phyloP scores from a whole-genome alignment of 805 yeast genomes.

The Sungouiozyma intestinalis region DNA sequence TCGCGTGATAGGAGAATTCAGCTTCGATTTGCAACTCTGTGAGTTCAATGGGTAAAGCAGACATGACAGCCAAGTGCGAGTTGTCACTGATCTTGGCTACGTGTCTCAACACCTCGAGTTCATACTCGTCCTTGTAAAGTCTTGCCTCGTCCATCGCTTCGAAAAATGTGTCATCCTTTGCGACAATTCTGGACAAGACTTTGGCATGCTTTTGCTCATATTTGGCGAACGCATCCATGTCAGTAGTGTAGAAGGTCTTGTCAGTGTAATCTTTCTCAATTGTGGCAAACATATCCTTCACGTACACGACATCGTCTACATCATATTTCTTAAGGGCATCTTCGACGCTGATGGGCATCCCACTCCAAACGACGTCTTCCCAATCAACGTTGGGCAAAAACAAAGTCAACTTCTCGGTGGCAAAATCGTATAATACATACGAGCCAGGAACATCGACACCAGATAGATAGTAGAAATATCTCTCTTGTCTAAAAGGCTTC shows the following conservation, averaged over 20 bases:
- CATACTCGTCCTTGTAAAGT: conserved; percentile 73
- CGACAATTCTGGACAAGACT: conserved; percentile 21
- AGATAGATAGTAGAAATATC: conserved; percentile 79
- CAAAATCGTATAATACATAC: conserved; percentile 49
- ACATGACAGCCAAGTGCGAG: conserved; percentile 86
- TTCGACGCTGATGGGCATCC: conserved; percentile 61
- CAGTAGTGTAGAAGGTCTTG: conserved; percentile 37
- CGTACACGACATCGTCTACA: conserved; percentile 71
- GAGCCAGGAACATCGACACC: conserved; percentile 79
- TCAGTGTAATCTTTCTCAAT: conserved; percentile 23
- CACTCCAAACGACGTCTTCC: conserved; percentile 96
- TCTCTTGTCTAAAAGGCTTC: conserved; percentile 73
- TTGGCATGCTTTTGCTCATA: not conserved
- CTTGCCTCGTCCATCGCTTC: conserved; percentile 83
- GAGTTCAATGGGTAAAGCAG: conserved; percentile 76
- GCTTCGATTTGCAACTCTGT: conserved; percentile 93
- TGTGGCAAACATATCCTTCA: conserved; percentile 35
- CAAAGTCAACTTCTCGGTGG: conserved; percentile 47
- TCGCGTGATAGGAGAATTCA: conserved; percentile 85
- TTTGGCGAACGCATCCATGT: conserved; percentile 37
- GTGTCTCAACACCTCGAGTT: conserved; percentile 61
- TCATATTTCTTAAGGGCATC: conserved; percentile 60
- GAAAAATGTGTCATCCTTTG: conserved; percentile 40
- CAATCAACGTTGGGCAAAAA: conserved; percentile 76
- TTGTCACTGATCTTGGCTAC: conserved; percentile 83